Percentiles rank a stretch among this genome's conserved stretches.
phyloP scores from a whole-genome alignment of 306 rosid genomes.

The Glycine tomentella region DNA sequence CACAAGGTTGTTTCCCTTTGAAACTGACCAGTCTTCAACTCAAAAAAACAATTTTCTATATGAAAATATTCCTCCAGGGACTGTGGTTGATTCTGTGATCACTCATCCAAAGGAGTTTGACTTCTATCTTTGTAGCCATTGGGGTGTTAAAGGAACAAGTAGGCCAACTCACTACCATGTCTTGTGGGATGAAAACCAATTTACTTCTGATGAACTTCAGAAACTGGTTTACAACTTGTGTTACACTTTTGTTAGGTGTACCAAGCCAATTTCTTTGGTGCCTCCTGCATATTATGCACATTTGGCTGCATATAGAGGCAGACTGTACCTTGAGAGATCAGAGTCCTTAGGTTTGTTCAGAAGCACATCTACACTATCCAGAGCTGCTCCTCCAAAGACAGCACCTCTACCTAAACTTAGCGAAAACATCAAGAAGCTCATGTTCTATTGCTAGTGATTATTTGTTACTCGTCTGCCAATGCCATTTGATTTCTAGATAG shows the following conservation, averaged over 20 bases:
- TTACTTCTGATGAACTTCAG: constrained; percentile 94
- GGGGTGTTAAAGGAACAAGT: constrained; percentile 98
- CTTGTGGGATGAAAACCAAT: constrained; percentile 86
- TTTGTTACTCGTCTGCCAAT: constrained; percentile 20
- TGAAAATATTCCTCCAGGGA: constrained; percentile 92
- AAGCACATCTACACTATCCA: constrained; percentile 58
- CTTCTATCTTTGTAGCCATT: constrained; percentile 94
- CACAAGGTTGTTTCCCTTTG: constrained; percentile 88
- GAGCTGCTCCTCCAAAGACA: constrained; percentile 88
- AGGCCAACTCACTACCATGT: constrained; percentile 96
- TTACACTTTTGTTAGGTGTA: constrained; percentile 90
- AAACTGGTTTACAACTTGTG: constrained; percentile 86
- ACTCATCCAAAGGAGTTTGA: constrained; percentile 95
- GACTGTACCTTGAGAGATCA: constrained; percentile 92
- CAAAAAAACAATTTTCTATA: constrained; percentile 56
- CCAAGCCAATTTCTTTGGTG: constrained; percentile 97
- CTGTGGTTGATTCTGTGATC: constrained; percentile 94
- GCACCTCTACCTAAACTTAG: constrained; percentile 82
- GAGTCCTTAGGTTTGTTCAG: constrained; percentile 60
- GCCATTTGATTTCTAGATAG: constrained; percentile 27
- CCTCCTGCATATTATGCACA: constrained; percentile 99
- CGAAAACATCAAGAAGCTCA: constrained; percentile 87
- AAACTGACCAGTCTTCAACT: constrained; percentile 61
- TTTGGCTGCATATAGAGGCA: constrained; percentile 94
- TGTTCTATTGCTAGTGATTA: constrained; percentile 85